Percentiles rank a stretch among this genome's conserved stretches.
Conservation (phyloP, 371 early-diverging fungal species). For the Mucor plumbeus region DNA sequence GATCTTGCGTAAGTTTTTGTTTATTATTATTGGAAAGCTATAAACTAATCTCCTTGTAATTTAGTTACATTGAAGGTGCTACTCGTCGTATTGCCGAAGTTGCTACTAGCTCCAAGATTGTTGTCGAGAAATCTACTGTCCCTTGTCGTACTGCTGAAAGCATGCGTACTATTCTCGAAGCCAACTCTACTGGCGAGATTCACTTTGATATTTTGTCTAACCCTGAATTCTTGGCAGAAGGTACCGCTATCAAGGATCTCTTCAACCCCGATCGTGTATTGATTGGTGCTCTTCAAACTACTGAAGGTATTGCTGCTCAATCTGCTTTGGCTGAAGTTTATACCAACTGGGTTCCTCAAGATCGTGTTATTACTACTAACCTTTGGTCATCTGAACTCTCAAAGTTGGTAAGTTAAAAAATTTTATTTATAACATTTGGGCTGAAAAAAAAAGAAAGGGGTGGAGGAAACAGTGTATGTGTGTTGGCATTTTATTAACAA, state of each 20-base stretch:
- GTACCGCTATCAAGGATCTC: slow-evolving; percentile 89
- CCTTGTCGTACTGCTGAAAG: slow-evolving; percentile 93
- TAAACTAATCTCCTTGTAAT: not conserved
- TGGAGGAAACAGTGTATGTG: too few species aligned
- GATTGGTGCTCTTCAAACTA: slow-evolving; percentile 87
- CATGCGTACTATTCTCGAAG: slow-evolving; percentile 88
- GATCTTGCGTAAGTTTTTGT: slow-evolving; percentile 76
- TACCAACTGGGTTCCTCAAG: slow-evolving; percentile 82
- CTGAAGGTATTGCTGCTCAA: slow-evolving; percentile 81
- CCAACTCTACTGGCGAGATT: slow-evolving; percentile 76
- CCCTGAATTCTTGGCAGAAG: slow-evolving; percentile 97
- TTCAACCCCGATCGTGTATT: slow-evolving; percentile 91
- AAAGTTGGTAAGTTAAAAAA: slow-evolving; percentile 70
- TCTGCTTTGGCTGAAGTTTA: slow-evolving; percentile 79
- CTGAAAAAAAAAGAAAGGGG: not conserved
- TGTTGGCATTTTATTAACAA: not conserved
- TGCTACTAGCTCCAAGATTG: slow-evolving; percentile 84
- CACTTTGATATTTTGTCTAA: slow-evolving; percentile 92
- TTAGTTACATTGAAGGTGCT: slow-evolving; percentile 84
- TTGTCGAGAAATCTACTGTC: slow-evolving; percentile 95
- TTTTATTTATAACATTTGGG: not conserved
- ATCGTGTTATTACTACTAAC: slow-evolving; percentile 89
- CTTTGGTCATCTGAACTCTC: slow-evolving; percentile 95
- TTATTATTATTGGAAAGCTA: not conserved
- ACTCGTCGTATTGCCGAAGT: slow-evolving; percentile 90